These are phyloP conservation scores for Nicotiana obtusifolia DNA, from an alignment of 257 asterid genomes.

Conservation along the genomic window DNA sequence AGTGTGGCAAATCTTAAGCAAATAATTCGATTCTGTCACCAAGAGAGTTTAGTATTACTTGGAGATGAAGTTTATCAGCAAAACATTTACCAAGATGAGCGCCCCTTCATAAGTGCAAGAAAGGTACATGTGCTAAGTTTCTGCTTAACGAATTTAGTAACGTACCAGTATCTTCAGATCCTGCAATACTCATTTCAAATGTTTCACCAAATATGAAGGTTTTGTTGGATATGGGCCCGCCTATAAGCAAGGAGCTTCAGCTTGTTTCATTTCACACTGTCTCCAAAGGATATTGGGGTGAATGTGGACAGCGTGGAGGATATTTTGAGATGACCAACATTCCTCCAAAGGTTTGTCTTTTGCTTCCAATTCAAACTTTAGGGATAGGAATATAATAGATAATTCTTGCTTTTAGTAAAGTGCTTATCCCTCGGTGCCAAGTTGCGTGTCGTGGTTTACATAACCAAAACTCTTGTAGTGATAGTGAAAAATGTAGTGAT, in stretches of 20 bases:
- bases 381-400: neutral
- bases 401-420: neutral
- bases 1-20: constrained; percentile 73
- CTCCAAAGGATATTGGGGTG: constrained; percentile 95
- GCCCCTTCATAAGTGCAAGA: constrained; percentile 82
- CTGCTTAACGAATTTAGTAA: neutral
- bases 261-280: constrained; percentile 96
- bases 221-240: constrained; percentile 83
- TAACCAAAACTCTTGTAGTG: neutral
- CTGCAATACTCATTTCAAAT: neutral
- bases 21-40: constrained; percentile 64
- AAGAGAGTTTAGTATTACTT: constrained; percentile 73
- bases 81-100: constrained; percentile 95
- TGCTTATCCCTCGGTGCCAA: neutral
- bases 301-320: constrained; percentile 99
- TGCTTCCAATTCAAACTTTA: neutral
- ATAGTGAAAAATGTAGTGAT: neutral
- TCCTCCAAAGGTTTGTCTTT: constrained; percentile 63
- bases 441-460: neutral
- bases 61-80: constrained; percentile 99
- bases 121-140: constrained; percentile 43
- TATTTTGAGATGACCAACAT: constrained; percentile 98
- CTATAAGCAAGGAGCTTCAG: constrained; percentile 73
- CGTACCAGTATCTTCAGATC: neutral
- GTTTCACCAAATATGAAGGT: constrained; percentile 41